Evolutionary conservation across 2,329 filamentous ascomycete genomes (phyloP), one percentile per base, ranked within the genome.

Genomic region (Fusarium luffae): DNA sequence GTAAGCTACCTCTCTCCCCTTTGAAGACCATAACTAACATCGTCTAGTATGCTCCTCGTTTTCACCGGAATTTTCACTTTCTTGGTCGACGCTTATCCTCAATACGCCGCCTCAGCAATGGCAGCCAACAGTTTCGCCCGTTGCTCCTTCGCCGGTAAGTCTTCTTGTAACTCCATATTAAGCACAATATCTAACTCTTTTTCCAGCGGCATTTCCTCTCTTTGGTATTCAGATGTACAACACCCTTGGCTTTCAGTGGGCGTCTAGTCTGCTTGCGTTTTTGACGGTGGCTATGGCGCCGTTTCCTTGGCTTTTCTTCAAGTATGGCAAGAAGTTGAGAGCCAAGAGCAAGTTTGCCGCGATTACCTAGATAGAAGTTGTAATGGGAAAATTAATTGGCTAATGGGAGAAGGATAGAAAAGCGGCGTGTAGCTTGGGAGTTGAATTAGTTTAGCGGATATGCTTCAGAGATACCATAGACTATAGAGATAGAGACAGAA

Each of bases 101-200:
- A 69, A 16, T 73, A 71, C 11, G 68, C 70, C 0, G 70, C 70
- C 10, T 73, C 70, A 14, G 70, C 70, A 3, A 72, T 73, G 51
- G 70, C 70, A 19, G 65, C 65, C 5, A 73, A 73, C 25, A 64
- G 68, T 5, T 73, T 73, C 25, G 68, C 57, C 5, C 66, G 70
- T 16, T 70, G 70, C 12, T 67, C 63, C 0, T 60, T 73, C 9
- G 70, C 70, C 30, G 70, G 70, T 72, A 41, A 13, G 49, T 64
- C 1, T 3, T 2, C 2, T 2, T 0, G 3, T 2, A 16, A 1
- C 7, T 11, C 3, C 1, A 8, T 1, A 0, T 2, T 3, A 2
- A 27, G 10, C 3, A 1, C 11, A 21, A 2, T 1, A 18, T 6
- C 40, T 48, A 12, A 68, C 19, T 8, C 0, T 0, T 3, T 4